These are phyloP conservation scores for Murraya paniculata DNA, from an alignment of 345 rosid species.

Conservation along the genomic window DNA sequence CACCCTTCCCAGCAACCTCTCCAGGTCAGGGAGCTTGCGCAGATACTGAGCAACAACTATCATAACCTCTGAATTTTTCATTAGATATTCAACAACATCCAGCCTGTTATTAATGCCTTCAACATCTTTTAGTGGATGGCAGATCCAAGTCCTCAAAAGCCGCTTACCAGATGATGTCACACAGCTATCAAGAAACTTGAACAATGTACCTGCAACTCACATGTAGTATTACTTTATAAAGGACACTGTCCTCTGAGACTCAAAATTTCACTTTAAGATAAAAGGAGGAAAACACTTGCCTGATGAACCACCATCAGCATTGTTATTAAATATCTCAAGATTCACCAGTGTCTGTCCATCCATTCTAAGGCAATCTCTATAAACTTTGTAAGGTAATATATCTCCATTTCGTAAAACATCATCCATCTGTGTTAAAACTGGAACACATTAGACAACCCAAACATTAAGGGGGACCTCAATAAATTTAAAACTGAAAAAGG, in stretches of 20 bases:
- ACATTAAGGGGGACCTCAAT: neutral
- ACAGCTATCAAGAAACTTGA: constrained; percentile 80
- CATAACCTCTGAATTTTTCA: constrained; percentile 46
- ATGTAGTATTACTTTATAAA: constrained; percentile 1
- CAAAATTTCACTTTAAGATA: neutral
- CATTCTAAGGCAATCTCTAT: constrained; percentile 77
- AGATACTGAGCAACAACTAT: constrained; percentile 57
- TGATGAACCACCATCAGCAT: constrained; percentile 70
- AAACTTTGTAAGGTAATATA: constrained; percentile 75
- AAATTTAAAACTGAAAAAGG: neutral
- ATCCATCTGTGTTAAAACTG: constrained; percentile 50
- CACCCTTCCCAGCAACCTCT: constrained; percentile 78
- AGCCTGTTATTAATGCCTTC: constrained; percentile 73
- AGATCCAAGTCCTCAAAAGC: constrained; percentile 87
- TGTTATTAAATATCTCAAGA: constrained; percentile 84
- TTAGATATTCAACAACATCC: constrained; percentile 60
- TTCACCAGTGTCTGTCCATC: constrained; percentile 94
- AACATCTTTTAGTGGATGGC: constrained; percentile 86
- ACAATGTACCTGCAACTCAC: constrained; percentile 69
- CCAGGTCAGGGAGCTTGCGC: constrained; percentile 77
- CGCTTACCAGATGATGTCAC: constrained; percentile 80
- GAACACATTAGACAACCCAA: constrained; percentile 3
- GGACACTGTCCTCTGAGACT: neutral
- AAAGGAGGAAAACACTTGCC: constrained; percentile 44
- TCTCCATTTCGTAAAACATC: constrained; percentile 75